Conservation (phyloP, 768 basidiomycete genomes). For the Leucocoprinus sp. region DNA sequence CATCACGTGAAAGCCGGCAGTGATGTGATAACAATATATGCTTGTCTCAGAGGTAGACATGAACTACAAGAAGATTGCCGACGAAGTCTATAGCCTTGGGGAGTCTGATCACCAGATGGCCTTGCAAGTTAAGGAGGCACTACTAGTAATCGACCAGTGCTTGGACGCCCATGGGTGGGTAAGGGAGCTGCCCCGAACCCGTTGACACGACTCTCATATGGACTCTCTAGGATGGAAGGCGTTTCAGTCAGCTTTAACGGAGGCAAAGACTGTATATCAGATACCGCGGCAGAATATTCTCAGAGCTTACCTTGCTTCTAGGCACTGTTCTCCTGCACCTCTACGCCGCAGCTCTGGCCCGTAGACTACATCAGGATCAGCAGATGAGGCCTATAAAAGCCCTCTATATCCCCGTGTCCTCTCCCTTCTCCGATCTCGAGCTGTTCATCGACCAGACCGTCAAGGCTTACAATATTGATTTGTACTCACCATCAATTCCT, state of each 20-base stretch:
- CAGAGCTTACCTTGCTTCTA: slow-evolving; percentile 23
- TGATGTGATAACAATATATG: neutral
- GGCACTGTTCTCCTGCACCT: slow-evolving; percentile 95
- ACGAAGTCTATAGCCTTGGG: slow-evolving; percentile 57
- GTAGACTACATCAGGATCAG: slow-evolving; percentile 25
- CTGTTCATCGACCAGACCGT: slow-evolving; percentile 65
- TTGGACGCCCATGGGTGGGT: slow-evolving; percentile 79
- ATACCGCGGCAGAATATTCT: neutral
- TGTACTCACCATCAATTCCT: slow-evolving; percentile 42
- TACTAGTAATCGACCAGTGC: slow-evolving; percentile 72
- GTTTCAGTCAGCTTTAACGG: slow-evolving; percentile 95
- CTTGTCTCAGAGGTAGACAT: slow-evolving; percentile 19
- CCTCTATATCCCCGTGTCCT: slow-evolving; percentile 85
- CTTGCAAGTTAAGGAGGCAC: slow-evolving; percentile 63
- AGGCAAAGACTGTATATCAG: slow-evolving; percentile 86
- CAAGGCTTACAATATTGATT: slow-evolving; percentile 61
- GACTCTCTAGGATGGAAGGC: slow-evolving; percentile 44
- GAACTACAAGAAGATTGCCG: slow-evolving; percentile 44
- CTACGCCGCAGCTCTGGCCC: slow-evolving; percentile 64
- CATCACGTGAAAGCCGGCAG: slow-evolving; percentile 2
- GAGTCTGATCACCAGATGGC: slow-evolving; percentile 39
- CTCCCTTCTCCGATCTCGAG: slow-evolving; percentile 82
- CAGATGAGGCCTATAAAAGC: slow-evolving; percentile 44
- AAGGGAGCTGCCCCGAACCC: slow-evolving; percentile 10
- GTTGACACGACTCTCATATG: slow-evolving; percentile 15